Base-by-base conservation (phyloP, 257 asterid genomes). In the Vinca minor region DNA sequence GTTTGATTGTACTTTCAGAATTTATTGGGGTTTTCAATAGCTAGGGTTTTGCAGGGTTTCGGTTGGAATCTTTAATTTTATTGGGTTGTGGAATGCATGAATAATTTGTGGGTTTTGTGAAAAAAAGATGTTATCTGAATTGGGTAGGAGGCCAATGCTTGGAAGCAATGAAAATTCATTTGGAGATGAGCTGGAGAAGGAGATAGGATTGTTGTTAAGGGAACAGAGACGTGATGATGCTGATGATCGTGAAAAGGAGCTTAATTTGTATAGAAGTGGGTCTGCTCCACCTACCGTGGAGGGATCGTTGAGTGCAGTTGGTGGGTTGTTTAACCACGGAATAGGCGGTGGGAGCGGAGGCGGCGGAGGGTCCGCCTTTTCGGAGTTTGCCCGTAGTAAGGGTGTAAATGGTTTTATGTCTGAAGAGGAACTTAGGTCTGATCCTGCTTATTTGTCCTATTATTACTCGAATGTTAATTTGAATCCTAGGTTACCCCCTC, bases 271-370 rank as follows among this genome's bases (percentile, higher is more conserved):
- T 63, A 82, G 99, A 78, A 93, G 97, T 76, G 99, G 99, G 61
- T 93, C 99, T 14, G 99, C 99, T 58, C 99, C 99, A 17, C 99
- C 99, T 28, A 93, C 97, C 59, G 94, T 93, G 56, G 97, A 93
- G 72, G 96, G 99, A 59, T 93, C 99, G 4, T 59, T 89, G 70
- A 93, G 52, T 73, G 96, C 99, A 23, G 89, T 87, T 62, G 97
- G 96, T 69, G 97, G 99, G 55, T 69, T 93, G 74, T 81, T 87
- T 65, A 83, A 76, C 68, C 84, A 84, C 41, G 90, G 85, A 5
- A 75, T 18, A 23, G 81, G 69, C 6, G n/a, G n/a, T n/a, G n/a
- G n/a, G n/a, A n/a, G n/a, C n/a, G n/a, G n/a, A n/a, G n/a, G n/a
- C n/a, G n/a, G n/a, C n/a, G 78, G 36, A 10, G 80, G 77, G 42